A percentile compares a stretch with the other conserved stretches of the same genome.
Evolutionary conservation across 345 rosid genomes (phyloP).

Genomic region (Excoecaria agallocha): DNA sequence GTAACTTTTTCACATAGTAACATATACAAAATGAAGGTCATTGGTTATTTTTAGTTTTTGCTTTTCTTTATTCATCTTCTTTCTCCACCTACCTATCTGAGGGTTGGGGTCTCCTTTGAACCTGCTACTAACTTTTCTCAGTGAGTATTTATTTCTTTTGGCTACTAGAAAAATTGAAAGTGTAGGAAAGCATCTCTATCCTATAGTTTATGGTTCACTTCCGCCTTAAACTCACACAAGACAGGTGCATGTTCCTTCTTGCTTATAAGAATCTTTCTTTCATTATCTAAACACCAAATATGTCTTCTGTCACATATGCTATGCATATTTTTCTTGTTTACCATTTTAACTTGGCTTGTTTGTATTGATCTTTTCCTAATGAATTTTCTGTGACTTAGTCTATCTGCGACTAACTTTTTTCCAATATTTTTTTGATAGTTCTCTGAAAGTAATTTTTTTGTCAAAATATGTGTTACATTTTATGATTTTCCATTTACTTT

Average conservation of each 20-base stretch:
- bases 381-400: constrained; percentile 2
- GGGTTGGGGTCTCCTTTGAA: not conserved
- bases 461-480: not conserved
- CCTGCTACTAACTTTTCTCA: constrained; percentile 15
- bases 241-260: constrained; percentile 57
- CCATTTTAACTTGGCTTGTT: not conserved
- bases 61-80: constrained; percentile 1
- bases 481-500: not conserved
- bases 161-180: constrained; percentile 57
- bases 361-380: not conserved
- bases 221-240: constrained; percentile 92
- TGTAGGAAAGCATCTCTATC: constrained; percentile 70
- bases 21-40: constrained; percentile 71
- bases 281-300: not conserved
- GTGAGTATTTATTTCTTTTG: constrained; percentile 6
- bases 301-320: not conserved
- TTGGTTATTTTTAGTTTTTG: constrained; percentile 15
- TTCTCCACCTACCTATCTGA: not conserved
- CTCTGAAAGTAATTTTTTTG: not conserved
- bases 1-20: constrained; percentile 77
- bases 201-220: constrained; percentile 91
- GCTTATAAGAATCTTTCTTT: constrained; percentile 13
- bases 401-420: not conserved
- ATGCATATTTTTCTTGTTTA: not conserved
- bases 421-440: not conserved